Evolutionary conservation across 1,284 basidiomycete genomes (phyloP).

Genomic region (Stygiomarasmius scandens): DNA sequence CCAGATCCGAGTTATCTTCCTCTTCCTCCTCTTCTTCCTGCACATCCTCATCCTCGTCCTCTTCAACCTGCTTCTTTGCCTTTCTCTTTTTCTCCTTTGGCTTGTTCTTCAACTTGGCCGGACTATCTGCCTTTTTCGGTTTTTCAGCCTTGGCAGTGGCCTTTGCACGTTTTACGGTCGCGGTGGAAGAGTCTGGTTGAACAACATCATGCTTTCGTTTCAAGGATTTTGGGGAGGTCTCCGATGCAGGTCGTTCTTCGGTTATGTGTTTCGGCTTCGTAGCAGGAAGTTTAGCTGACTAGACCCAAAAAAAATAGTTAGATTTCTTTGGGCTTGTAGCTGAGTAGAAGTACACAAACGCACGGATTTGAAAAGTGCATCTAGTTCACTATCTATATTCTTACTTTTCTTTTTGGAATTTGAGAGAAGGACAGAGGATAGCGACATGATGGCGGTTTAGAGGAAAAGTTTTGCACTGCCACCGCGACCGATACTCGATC

Average conservation of each 20-base stretch:
- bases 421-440: conserved; percentile 10
- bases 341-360: neutral
- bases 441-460: conserved; percentile 10
- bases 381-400: conserved; percentile 10
- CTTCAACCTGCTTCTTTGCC: conserved; percentile 22
- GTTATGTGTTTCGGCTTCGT: too few relatives aligned
- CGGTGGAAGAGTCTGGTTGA: neutral
- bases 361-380: conserved; percentile 12
- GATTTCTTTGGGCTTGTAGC: neutral
- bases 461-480: neutral
- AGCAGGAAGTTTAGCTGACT: neutral
- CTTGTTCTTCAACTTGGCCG: neutral
- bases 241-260: too few relatives aligned
- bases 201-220: neutral
- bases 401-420: neutral
- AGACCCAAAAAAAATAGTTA: neutral
- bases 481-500: too few relatives aligned
- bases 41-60: conserved; percentile 11
- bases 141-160: neutral
- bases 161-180: neutral
- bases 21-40: conserved; percentile 27
- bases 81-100: neutral
- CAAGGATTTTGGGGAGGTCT: conserved; percentile 2
- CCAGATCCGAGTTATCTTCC: conserved; percentile 36
- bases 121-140: neutral